Conservation (phyloP, 2,329 filamentous ascomycete genomes). For the Diaporthe velutina region DNA sequence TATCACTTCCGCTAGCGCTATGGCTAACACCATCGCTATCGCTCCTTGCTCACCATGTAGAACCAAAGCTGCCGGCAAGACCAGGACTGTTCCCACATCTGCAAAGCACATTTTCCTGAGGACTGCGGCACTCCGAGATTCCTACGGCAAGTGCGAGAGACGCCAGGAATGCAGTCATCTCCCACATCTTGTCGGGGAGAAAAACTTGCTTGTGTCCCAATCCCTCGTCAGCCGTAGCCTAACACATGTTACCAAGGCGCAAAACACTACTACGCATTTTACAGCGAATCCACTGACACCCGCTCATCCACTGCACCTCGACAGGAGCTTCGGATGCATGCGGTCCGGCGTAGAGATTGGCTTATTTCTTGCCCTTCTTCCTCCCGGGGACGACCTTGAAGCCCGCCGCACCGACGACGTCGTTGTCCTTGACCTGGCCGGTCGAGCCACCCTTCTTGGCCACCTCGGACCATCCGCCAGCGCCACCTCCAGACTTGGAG, state of each 20-base stretch:
- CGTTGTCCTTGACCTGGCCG: conserved; percentile 58
- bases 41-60: background rate
- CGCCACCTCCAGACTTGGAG: conserved; percentile 56
- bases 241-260: background rate
- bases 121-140: background rate
- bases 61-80: background rate
- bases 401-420: conserved; percentile 59
- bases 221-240: background rate
- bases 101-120: background rate
- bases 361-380: conserved; percentile 88
- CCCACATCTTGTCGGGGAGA: background rate
- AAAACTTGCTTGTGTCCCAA: background rate
- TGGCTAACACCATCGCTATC: conserved; percentile 4
- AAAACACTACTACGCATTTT: background rate
- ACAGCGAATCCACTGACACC: background rate
- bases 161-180: background rate
- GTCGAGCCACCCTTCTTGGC: conserved; percentile 85
- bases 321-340: background rate
- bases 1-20: background rate
- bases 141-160: background rate
- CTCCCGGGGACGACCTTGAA: conserved; percentile 94
- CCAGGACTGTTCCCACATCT: background rate
- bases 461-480: conserved; percentile 93
- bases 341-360: background rate
- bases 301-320: background rate